Percentiles rank a stretch among this genome's conserved stretches.
phyloP scores from a whole-genome alignment of 1,139 yeast species.

The Ogataea hybrid region DNA sequence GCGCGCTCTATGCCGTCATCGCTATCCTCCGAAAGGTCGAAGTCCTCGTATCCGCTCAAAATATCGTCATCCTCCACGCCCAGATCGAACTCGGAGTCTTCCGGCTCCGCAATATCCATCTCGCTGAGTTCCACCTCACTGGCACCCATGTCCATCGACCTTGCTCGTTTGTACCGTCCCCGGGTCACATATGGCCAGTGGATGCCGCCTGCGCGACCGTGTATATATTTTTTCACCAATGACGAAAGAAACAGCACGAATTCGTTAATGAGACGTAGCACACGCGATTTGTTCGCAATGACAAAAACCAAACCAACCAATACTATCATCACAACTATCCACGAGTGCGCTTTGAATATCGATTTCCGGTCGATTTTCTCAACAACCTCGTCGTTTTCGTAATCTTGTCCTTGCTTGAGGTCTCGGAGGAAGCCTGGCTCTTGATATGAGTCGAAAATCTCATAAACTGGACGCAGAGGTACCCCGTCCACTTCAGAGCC shows the following conservation, averaged over 20 bases:
- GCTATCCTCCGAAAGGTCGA: constrained; percentile 25
- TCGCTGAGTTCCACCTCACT: constrained; percentile 12
- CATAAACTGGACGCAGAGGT: constrained; percentile 43
- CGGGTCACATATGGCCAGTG: constrained; percentile 23
- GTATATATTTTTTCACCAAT: constrained; percentile 4
- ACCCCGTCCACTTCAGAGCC: constrained; percentile 55
- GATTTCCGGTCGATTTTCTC: constrained; percentile 26
- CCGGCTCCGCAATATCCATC: constrained; percentile 6
- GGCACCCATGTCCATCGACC: constrained; percentile 19
- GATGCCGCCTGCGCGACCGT: constrained; percentile 9
- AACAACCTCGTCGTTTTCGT: constrained; percentile 31
- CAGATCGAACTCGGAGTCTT: constrained; percentile 12
- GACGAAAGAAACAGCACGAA: constrained; percentile 15
- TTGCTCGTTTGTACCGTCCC: constrained; percentile 22
- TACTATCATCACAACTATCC: constrained; percentile 3
- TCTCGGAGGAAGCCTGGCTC: constrained; percentile 18
- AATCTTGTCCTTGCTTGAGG: constrained; percentile 27
- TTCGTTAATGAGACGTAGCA: constrained; percentile 20
- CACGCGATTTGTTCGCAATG: constrained; percentile 16
- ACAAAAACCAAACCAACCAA: background rate
- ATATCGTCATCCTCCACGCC: constrained; percentile 20
- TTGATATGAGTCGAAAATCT: constrained; percentile 26
- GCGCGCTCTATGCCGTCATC: constrained; percentile 30
- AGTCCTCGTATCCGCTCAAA: constrained; percentile 21
- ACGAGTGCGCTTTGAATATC: constrained; percentile 15